Conservation (phyloP, 495 filamentous ascomycete genomes). For the Penicillium parvum region DNA sequence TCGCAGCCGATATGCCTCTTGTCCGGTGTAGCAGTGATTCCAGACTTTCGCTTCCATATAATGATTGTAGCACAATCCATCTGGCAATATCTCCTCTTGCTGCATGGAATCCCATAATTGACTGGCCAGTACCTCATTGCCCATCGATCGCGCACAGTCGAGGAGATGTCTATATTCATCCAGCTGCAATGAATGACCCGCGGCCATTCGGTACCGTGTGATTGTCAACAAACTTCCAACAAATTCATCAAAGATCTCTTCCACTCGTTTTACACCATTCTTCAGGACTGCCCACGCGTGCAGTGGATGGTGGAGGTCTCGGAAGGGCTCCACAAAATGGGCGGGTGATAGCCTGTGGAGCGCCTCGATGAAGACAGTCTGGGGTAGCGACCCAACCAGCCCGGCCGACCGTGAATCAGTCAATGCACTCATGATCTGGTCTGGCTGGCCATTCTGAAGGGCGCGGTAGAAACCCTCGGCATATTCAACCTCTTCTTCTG, state of each 20-base stretch:
- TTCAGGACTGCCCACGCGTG: conserved; percentile 36
- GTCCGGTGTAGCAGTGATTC: conserved; percentile 32
- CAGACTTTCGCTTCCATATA: conserved; percentile 48
- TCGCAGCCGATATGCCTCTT: conserved; percentile 36
- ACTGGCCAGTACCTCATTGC: conserved; percentile 41
- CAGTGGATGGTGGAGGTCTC: conserved; percentile 43
- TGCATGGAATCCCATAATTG: conserved; percentile 50
- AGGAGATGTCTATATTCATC: conserved; percentile 55
- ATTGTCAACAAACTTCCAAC: conserved; percentile 34
- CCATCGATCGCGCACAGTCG: conserved; percentile 48
- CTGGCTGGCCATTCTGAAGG: conserved; percentile 33
- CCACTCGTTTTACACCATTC: conserved; percentile 22
- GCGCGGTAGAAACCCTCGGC: conserved; percentile 22
- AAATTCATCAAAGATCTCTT: conserved; percentile 38
- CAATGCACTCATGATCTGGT: conserved; percentile 36
- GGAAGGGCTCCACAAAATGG: conserved; percentile 46
- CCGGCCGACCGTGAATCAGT: conserved; percentile 27
- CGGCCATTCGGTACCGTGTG: conserved; percentile 27
- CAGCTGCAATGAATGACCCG: conserved; percentile 28
- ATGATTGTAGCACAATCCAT: conserved; percentile 55
- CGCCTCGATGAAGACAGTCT: conserved; percentile 33
- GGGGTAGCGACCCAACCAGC: conserved; percentile 31
- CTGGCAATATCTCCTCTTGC: conserved; percentile 31
- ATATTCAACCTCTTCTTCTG: conserved; percentile 12
- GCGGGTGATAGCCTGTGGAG: conserved; percentile 37